Conservation (phyloP, 805 yeast genomes). For the Candida ipomoeae region DNA sequence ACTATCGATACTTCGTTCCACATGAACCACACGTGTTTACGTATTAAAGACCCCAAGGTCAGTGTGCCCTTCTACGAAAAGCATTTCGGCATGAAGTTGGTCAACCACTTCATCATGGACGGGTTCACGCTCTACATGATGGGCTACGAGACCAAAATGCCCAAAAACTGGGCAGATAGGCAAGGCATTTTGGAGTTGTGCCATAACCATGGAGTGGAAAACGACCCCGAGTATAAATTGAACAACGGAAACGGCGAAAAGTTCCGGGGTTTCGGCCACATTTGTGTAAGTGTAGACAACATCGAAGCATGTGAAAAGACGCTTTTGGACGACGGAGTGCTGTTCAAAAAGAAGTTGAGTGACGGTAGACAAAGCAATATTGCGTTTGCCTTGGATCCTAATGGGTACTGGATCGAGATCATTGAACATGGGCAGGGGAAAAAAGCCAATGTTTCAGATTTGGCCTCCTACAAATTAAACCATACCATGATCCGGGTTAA, state of each 20-base stretch:
- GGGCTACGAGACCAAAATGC: conserved; percentile 47
- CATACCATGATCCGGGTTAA: conserved; percentile 92
- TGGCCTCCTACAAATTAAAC: conserved; percentile 54
- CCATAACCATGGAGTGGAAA: conserved; percentile 73
- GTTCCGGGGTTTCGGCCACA: conserved; percentile 89
- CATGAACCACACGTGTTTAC: conserved; percentile 69
- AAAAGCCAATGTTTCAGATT: conserved; percentile 36
- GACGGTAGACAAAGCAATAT: conserved; percentile 93
- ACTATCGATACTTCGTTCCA: conserved; percentile 34
- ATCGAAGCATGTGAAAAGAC: conserved; percentile 56
- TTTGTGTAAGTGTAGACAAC: conserved; percentile 83
- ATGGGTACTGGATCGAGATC: conserved; percentile 95
- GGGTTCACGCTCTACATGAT: conserved; percentile 66
- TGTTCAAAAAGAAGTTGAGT: conserved; percentile 73
- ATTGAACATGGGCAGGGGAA: conserved; percentile 53
- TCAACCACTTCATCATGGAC: conserved; percentile 49
- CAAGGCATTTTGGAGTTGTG: conserved; percentile 80
- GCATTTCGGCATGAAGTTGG: conserved; percentile 67
- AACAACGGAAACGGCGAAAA: conserved; percentile 85
- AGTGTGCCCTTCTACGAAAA: conserved; percentile 71
- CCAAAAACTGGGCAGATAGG: conserved; percentile 42
- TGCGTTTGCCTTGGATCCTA: conserved; percentile 94
- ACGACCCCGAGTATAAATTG: conserved; percentile 49
- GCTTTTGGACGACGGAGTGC: conserved; percentile 59
- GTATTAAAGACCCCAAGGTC: conserved; percentile 75